These are phyloP conservation scores for Solanum lignicaule DNA, from an alignment of 257 asterid genomes.

Conservation along the genomic window DNA sequence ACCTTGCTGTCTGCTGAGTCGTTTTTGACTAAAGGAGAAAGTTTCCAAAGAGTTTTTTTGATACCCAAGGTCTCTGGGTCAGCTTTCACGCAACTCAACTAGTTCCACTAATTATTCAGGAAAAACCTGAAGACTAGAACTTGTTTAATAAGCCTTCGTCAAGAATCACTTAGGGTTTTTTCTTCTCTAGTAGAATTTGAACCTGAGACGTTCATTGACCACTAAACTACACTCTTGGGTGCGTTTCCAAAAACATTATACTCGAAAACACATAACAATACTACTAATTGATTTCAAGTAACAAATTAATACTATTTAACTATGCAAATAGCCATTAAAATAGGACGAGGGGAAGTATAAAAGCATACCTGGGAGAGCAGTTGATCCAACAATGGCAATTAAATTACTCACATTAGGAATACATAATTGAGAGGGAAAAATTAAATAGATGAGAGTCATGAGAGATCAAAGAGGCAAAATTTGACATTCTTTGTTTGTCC, in stretches of 20 bases:
- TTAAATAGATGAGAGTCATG: background rate
- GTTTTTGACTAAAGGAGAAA: background rate
- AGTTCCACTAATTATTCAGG: too few relatives aligned
- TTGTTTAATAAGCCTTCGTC: background rate
- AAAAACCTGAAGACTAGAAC: too few relatives aligned
- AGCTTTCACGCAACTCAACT: too few relatives aligned
- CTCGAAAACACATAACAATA: background rate
- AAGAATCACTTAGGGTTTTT: background rate
- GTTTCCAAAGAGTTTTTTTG: background rate
- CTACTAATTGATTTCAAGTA: background rate
- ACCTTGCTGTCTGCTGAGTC: background rate
- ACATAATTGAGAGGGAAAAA: background rate
- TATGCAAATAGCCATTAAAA: background rate
- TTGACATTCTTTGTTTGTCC: background rate
- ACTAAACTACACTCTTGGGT: background rate
- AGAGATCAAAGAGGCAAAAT: background rate
- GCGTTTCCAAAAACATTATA: background rate
- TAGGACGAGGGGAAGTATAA: background rate
- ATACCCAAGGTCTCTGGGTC: too few relatives aligned
- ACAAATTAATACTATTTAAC: background rate
- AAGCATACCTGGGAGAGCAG: background rate
- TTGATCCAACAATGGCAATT: background rate
- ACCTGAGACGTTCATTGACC: background rate
- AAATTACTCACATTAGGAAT: background rate
- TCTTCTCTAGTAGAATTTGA: background rate